A percentile compares a stretch with the other conserved stretches of the same genome.
phyloP scores from a whole-genome alignment of 2,329 filamentous ascomycete genomes.

The Cytospora mali region DNA sequence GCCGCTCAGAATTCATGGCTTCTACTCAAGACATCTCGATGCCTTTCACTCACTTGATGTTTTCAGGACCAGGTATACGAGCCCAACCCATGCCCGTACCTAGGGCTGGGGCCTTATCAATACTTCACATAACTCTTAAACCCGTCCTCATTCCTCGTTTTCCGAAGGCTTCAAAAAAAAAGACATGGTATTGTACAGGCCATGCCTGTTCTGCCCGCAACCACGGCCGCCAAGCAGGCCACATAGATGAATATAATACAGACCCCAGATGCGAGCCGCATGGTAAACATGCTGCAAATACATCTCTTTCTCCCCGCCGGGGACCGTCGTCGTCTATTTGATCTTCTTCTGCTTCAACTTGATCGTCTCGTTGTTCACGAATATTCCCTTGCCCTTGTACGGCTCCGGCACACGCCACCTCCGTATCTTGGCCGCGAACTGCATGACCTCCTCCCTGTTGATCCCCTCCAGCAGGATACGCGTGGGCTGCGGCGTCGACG shows the following conservation, averaged over 20 bases:
- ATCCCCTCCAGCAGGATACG: conserved; percentile 87
- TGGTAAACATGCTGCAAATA: neutral
- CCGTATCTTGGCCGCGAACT: conserved; percentile 86
- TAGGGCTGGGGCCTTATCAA: neutral
- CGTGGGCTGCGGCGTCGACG: conserved; percentile 87
- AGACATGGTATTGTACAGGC: conserved; percentile 12
- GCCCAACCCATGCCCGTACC: neutral
- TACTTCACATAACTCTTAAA: neutral
- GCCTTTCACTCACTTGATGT: neutral
- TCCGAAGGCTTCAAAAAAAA: neutral
- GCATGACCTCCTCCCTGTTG: conserved; percentile 83
- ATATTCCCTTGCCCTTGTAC: conserved; percentile 99
- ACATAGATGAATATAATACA: conserved; percentile 28
- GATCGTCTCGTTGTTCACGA: conserved; percentile 96
- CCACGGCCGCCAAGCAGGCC: neutral
- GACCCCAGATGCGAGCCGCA: conserved; percentile 7
- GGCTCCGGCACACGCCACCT: conserved; percentile 91
- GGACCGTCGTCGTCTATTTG: conserved; percentile 59
- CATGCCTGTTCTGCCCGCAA: neutral
- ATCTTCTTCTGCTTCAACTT: conserved; percentile 98
- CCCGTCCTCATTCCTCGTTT: neutral
- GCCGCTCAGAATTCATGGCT: neutral
- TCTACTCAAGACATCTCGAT: neutral
- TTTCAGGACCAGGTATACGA: neutral
- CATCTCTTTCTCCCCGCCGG: neutral